Evolutionary conservation across 345 rosid species (phyloP).

Genomic region (Combretum micranthum): DNA sequence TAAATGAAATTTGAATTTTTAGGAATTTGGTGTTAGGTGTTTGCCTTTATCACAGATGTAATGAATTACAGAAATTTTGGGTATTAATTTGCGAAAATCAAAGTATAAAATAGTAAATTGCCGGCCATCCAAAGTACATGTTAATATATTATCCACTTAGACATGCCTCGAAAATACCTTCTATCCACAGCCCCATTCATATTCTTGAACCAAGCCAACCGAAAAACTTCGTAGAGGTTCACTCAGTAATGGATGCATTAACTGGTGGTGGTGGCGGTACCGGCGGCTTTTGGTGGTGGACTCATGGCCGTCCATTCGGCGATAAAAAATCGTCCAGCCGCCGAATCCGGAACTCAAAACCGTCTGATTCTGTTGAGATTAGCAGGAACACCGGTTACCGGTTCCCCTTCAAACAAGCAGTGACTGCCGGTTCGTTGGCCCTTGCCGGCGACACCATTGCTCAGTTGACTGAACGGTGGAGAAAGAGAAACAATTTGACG

Average conservation of each 20-base stretch:
- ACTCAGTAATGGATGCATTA: constrained; percentile 44
- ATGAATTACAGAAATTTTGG: too few relatives aligned
- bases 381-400: constrained; percentile 31
- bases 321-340: constrained; percentile 22
- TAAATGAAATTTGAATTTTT: too few relatives aligned
- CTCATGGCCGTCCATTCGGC: constrained; percentile 8
- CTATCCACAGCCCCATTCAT: too few relatives aligned
- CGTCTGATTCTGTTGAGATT: constrained; percentile 40
- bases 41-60: too few relatives aligned
- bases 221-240: too few relatives aligned
- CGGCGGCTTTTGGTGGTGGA: constrained; percentile 63
- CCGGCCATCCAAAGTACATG: too few relatives aligned
- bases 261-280: constrained; percentile 29
- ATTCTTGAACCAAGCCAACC: too few relatives aligned
- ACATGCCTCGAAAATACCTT: too few relatives aligned
- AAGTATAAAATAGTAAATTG: too few relatives aligned
- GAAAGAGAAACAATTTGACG: constrained; percentile 18
- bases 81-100: too few relatives aligned
- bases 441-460: constrained; percentile 81
- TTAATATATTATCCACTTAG: too few relatives aligned
- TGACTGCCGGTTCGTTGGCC: constrained; percentile 67
- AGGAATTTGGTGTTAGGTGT: too few relatives aligned
- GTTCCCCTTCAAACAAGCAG: constrained; percentile 84
- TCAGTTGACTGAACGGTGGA: constrained; percentile 48
- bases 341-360: constrained; percentile 27